Conservation (phyloP, 2,329 filamentous ascomycete genomes). For the Claviceps digitariae region DNA sequence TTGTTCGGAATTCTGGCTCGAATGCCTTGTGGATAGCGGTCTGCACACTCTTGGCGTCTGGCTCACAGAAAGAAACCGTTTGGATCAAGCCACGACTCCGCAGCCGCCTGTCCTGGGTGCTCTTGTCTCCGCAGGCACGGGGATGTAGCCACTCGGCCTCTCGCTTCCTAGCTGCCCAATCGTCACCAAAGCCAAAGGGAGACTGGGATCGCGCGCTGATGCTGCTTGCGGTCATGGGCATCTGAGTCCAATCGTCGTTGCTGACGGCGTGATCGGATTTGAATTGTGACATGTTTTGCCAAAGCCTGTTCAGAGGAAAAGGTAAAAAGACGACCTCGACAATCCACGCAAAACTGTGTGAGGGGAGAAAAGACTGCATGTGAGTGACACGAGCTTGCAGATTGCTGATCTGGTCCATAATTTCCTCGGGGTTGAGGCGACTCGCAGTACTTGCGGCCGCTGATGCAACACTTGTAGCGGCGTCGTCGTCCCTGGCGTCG, state of each 20-base stretch:
- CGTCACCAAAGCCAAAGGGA: constrained; percentile 30
- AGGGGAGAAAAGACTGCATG: constrained; percentile 50
- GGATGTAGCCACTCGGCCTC: constrained; percentile 50
- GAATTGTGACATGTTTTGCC: constrained; percentile 38
- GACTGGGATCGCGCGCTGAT: constrained; percentile 33
- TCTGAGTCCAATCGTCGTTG: constrained; percentile 41
- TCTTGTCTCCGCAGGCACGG: constrained; percentile 51
- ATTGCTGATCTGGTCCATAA: constrained; percentile 35
- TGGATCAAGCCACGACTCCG: constrained; percentile 59
- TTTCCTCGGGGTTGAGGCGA: constrained; percentile 27
- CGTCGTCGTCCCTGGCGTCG: constrained; percentile 25
- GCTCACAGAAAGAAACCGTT: constrained; percentile 44
- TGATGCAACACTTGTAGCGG: constrained; percentile 33
- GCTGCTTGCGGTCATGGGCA: constrained; percentile 33
- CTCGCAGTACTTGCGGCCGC: constrained; percentile 29
- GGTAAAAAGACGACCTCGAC: constrained; percentile 66
- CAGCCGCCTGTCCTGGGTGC: constrained; percentile 55
- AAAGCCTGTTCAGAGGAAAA: constrained; percentile 46
- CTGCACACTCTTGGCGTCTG: constrained; percentile 56
- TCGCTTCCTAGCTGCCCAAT: constrained; percentile 30
- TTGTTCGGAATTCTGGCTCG: constrained; percentile 36
- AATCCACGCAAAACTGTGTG: constrained; percentile 51
- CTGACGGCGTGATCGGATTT: constrained; percentile 21
- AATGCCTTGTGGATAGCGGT: constrained; percentile 50
- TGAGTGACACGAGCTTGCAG: constrained; percentile 37